A percentile compares a stretch with the other conserved stretches of the same genome.
phyloP scores from a whole-genome alignment of 2,329 filamentous ascomycete genomes.

The Penicillium sp. region DNA sequence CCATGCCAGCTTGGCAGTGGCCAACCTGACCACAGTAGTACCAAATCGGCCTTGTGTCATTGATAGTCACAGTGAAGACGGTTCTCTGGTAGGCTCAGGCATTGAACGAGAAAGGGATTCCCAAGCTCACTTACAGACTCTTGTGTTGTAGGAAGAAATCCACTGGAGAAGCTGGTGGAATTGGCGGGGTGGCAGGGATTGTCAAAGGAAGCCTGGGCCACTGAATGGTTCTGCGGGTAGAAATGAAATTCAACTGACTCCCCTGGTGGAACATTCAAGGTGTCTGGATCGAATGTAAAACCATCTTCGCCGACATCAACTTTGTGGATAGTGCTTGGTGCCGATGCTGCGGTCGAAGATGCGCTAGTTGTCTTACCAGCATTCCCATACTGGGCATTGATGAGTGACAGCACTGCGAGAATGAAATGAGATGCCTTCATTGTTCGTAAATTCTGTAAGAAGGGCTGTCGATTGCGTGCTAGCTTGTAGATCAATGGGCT shows the following conservation, averaged over 20 bases:
- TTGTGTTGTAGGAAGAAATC: slow-evolving; percentile 35
- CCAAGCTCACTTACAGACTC: slow-evolving; percentile 4
- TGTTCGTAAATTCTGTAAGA: neutral
- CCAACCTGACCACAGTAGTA: slow-evolving; percentile 73
- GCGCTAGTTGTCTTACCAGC: neutral
- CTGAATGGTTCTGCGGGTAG: slow-evolving; percentile 53
- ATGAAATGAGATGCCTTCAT: neutral
- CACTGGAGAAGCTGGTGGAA: slow-evolving; percentile 48
- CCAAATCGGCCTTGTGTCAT: slow-evolving; percentile 72
- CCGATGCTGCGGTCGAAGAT: slow-evolving; percentile 6
- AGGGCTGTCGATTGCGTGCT: neutral
- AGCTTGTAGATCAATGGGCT: neutral
- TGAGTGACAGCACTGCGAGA: neutral
- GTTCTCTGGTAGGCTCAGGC: slow-evolving; percentile 36
- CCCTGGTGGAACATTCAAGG: slow-evolving; percentile 47
- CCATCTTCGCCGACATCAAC: slow-evolving; percentile 48
- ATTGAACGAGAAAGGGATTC: neutral
- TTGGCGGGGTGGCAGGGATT: slow-evolving; percentile 51
- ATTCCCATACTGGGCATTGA: slow-evolving; percentile 7
- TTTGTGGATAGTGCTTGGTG: slow-evolving; percentile 29
- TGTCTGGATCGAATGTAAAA: slow-evolving; percentile 48
- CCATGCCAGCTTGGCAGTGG: slow-evolving; percentile 76
- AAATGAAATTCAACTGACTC: slow-evolving; percentile 58
- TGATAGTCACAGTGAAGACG: slow-evolving; percentile 71
- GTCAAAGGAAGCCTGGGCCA: slow-evolving; percentile 52